Conservation (phyloP, 345 rosid genomes). For the Dipteronia sinensis region DNA sequence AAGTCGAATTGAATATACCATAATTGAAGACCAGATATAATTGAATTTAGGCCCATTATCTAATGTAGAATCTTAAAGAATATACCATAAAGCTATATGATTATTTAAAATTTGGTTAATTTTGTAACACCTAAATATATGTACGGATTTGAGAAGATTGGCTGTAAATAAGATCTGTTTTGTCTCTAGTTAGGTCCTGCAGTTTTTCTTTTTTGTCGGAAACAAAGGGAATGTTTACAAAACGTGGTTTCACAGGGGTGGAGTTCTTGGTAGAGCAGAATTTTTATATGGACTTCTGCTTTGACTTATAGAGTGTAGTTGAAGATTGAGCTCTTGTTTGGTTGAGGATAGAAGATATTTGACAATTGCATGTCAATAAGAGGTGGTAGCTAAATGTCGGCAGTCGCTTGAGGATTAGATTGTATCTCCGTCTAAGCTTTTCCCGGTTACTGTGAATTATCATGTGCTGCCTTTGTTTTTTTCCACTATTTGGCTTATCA, state of each 20-base stretch:
- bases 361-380: not conserved
- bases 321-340: not conserved
- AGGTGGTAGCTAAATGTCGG: not conserved
- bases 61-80: not conserved
- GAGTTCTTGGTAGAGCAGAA: not conserved
- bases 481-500: not conserved
- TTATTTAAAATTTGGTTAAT: not conserved
- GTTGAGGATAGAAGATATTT: not conserved
- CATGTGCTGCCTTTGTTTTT: not conserved
- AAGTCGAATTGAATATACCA: not conserved
- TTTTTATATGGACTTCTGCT: not conserved
- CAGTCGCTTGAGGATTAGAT: not conserved
- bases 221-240: not conserved
- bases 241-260: not conserved
- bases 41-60: not conserved
- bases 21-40: not conserved
- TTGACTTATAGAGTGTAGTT: not conserved
- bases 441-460: not conserved
- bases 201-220: not conserved
- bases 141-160: not conserved
- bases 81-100: not conserved
- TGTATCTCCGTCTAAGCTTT: slow-evolving; percentile 9
- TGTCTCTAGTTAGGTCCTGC: not conserved
- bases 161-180: too few relatives aligned
- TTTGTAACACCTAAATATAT: not conserved